Conservation (phyloP, 2,329 filamentous ascomycete genomes). For the Podosphaera xanthii region DNA sequence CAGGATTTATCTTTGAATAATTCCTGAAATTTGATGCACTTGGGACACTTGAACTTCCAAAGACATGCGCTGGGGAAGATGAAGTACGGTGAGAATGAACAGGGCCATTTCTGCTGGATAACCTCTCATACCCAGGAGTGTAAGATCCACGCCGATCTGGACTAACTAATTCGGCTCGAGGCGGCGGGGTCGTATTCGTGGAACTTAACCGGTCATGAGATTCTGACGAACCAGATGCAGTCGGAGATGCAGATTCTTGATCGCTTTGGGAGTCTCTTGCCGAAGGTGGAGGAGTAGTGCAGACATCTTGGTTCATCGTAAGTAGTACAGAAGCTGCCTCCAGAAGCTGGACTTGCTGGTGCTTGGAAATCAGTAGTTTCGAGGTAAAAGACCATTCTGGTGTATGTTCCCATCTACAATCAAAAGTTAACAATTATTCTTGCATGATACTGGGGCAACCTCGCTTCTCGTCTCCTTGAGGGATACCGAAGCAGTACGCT, state of each 20-base stretch:
- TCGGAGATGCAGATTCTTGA: conserved; percentile 59
- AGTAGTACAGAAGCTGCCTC: conserved; percentile 94
- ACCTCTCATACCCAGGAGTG: conserved; percentile 27
- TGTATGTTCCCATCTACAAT: conserved; percentile 89
- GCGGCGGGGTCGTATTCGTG: conserved; percentile 78
- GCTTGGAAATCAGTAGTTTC: conserved; percentile 95
- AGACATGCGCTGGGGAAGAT: conserved; percentile 26
- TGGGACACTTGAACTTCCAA: conserved; percentile 28
- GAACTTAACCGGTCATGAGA: conserved; percentile 61
- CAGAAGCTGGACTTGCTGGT: conserved; percentile 93
- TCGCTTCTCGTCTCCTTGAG: not conserved
- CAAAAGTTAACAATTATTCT: conserved; percentile 17
- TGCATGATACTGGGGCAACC: conserved; percentile 4
- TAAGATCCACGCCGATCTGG: conserved; percentile 22
- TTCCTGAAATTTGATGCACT: conserved; percentile 22
- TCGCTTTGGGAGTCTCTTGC: conserved; percentile 53
- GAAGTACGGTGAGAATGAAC: conserved; percentile 66
- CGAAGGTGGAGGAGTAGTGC: conserved; percentile 41
- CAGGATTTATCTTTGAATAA: conserved; percentile 49
- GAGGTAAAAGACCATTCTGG: conserved; percentile 95
- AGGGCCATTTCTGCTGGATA: conserved; percentile 30
- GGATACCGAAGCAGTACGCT: not conserved
- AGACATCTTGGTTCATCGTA: conserved; percentile 52
- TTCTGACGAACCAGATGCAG: conserved; percentile 61
- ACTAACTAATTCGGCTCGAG: conserved; percentile 33